phyloP scores from a whole-genome alignment of 1,284 basidiomycete genomes.

The Cryptococcus wingfieldii region DNA sequence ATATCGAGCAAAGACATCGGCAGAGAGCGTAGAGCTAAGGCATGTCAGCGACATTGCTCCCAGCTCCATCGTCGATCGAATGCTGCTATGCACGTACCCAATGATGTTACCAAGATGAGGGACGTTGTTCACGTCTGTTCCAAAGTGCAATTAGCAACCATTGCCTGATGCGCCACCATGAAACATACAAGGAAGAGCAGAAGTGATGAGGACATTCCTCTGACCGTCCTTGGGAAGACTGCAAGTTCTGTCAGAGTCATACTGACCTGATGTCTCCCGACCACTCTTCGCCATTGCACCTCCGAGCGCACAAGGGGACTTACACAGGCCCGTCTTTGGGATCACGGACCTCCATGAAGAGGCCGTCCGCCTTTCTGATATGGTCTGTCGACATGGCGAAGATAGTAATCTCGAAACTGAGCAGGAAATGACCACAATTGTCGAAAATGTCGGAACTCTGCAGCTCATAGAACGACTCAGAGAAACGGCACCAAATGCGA shows the following conservation, averaged over 20 bases:
- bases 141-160: neutral
- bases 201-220: slow-evolving; percentile 85
- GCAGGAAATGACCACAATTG: neutral
- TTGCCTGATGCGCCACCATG: neutral
- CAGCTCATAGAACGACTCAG: neutral
- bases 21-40: slow-evolving; percentile 60
- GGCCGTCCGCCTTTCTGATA: slow-evolving; percentile 60
- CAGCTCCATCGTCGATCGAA: neutral
- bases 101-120: slow-evolving; percentile 99
- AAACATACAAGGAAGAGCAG: slow-evolving; percentile 73
- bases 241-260: neutral
- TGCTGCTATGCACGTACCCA: slow-evolving; percentile 55
- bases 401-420: neutral
- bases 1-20: slow-evolving; percentile 93
- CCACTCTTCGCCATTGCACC: neutral
- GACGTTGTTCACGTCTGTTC: slow-evolving; percentile 89
- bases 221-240: slow-evolving; percentile 83
- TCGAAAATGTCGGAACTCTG: neutral
- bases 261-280: neutral
- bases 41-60: slow-evolving; percentile 1
- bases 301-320: slow-evolving; percentile 19
- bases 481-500: too few relatives aligned
- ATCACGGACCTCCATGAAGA: slow-evolving; percentile 55
- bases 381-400: slow-evolving; percentile 51
- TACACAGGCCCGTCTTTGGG: slow-evolving; percentile 35